A percentile compares a stretch with the other conserved stretches of the same genome.
phyloP scores from a whole-genome alignment of 208 protist species.

The Acanthamoeba royreba region DNA sequence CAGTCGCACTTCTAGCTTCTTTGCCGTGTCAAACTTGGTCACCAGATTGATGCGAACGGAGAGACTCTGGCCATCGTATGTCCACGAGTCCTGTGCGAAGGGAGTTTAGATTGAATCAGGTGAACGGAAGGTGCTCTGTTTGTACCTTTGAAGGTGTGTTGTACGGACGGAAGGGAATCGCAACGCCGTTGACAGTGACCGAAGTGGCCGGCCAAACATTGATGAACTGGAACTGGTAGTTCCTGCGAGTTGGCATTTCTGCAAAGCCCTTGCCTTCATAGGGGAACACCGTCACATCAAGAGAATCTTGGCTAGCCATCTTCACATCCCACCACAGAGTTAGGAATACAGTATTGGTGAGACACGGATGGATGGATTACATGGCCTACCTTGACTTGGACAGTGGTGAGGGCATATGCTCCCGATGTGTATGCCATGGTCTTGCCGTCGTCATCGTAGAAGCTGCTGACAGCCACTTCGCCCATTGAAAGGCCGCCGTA shows the following conservation, averaged over 20 bases:
- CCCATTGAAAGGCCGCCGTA: not conserved
- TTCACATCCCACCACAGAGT: too few relatives aligned
- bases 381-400: not conserved
- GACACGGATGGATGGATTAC: too few relatives aligned
- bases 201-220: not conserved
- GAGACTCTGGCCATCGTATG: not conserved
- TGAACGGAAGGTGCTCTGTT: too few relatives aligned
- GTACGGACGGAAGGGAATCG: not conserved
- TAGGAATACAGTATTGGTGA: too few relatives aligned
- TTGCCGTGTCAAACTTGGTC: not conserved
- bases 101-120: too few relatives aligned
- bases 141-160: not conserved
- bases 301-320: not conserved
- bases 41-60: constrained; percentile 12
- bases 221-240: constrained; percentile 30
- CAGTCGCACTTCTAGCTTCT: not conserved
- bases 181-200: not conserved
- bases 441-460: not conserved
- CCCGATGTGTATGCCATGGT: not conserved
- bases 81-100: not conserved
- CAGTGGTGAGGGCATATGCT: not conserved
- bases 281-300: not conserved
- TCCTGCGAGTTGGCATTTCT: not conserved
- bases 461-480: not conserved
- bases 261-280: not conserved